Percentiles rank a stretch among this genome's conserved stretches.
phyloP scores from a whole-genome alignment of 306 rosid species.

The Quercus wislizeni region DNA sequence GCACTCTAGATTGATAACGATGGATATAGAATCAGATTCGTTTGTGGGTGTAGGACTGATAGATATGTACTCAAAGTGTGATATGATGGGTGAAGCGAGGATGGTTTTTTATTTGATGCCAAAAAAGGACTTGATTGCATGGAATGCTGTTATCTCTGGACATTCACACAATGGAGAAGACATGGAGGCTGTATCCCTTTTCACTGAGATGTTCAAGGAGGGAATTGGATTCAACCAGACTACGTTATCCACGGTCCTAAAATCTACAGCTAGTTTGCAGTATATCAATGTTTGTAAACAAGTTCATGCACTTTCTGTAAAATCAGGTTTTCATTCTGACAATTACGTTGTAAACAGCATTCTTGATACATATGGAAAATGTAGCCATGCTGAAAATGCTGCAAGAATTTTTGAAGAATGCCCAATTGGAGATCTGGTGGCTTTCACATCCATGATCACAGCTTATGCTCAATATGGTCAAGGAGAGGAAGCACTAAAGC shows the following conservation, averaged over 20 bases:
- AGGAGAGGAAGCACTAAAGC: conserved; percentile 82
- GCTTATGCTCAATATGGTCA: conserved; percentile 75
- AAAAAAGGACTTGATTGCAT: conserved; percentile 57
- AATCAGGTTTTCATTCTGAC: conserved; percentile 69
- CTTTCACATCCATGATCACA: conserved; percentile 87
- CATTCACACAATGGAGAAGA: conserved; percentile 63
- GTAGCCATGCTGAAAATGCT: conserved; percentile 54
- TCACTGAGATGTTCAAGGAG: conserved; percentile 46
- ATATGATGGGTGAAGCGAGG: conserved; percentile 65
- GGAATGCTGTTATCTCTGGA: conserved; percentile 81
- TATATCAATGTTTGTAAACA: conserved; percentile 51
- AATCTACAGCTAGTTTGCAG: conserved; percentile 66
- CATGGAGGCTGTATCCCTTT: conserved; percentile 53
- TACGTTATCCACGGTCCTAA: conserved; percentile 74
- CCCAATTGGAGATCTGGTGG: conserved; percentile 71
- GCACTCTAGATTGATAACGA: conserved; percentile 66
- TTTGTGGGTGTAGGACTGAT: conserved; percentile 69
- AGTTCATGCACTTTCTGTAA: conserved; percentile 65
- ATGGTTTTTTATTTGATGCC: conserved; percentile 55
- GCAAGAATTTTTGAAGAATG: conserved; percentile 64
- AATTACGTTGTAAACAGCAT: conserved; percentile 75
- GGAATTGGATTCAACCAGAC: conserved; percentile 67
- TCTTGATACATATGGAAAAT: conserved; percentile 78
- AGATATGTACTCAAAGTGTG: conserved; percentile 82
- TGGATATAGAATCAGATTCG: conserved; percentile 53